A percentile compares a stretch with the other conserved stretches of the same genome.
Conservation (phyloP, 495 filamentous ascomycete species). For the Peziza echinospora region DNA sequence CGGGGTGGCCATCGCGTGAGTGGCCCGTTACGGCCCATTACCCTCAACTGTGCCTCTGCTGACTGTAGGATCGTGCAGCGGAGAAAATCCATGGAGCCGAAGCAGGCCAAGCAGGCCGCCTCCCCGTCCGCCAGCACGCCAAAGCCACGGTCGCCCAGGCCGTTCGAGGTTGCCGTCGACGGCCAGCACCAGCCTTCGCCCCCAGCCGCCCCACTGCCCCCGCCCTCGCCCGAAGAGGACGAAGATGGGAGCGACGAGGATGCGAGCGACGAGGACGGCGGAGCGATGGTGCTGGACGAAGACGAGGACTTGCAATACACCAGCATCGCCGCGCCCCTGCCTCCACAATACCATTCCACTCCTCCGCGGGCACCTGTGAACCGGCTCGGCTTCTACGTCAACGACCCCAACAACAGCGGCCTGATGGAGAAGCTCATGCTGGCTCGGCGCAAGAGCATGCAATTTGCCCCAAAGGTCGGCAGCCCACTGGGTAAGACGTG, state of each 20-base stretch:
- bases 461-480: slow-evolving; percentile 54
- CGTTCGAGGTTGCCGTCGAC: slow-evolving; percentile 6
- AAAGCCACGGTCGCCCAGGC: background rate
- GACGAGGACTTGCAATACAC: no score
- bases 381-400: slow-evolving; percentile 15
- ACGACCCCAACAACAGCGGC: slow-evolving; percentile 22
- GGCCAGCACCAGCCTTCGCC: slow-evolving; percentile 13
- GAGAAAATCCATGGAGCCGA: slow-evolving; percentile 82
- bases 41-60: no score
- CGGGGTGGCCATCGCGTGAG: slow-evolving; percentile 18
- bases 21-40: no score
- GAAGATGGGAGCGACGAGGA: slow-evolving; percentile 22
- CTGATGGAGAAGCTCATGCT: slow-evolving; percentile 47
- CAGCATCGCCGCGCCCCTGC: no score
- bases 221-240: slow-evolving; percentile 55
- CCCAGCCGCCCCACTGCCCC: slow-evolving; percentile 35
- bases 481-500: slow-evolving; percentile 40
- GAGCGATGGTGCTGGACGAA: no score
- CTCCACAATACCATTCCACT: background rate
- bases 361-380: background rate
- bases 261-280: background rate
- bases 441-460: slow-evolving; percentile 59
- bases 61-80: no score
- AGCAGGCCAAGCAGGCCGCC: slow-evolving; percentile 28
- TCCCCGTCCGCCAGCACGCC: slow-evolving; percentile 28